Base-by-base conservation (phyloP, 83 land plant genomes). In the Diphasiastrum complanatum region DNA sequence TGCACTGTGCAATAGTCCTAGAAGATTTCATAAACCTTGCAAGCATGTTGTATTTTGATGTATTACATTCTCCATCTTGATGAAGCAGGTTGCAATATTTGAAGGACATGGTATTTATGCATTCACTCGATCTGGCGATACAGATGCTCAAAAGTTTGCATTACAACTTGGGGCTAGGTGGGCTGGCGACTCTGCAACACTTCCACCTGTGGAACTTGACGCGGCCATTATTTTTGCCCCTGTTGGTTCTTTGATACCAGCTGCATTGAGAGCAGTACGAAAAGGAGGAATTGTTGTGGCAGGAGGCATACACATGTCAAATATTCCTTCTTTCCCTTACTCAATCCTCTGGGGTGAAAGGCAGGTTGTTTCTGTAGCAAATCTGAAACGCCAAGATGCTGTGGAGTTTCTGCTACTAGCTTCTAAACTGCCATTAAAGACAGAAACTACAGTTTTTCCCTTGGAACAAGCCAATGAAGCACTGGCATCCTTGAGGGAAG, bases 401-500 rank as follows among this genome's bases (percentile, higher is more conserved):
- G 25, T 65, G 40, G 67, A 65, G 66, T 65, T 65, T 54, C 45
- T 65, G 16, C 45, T 55, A 64, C 63, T 65, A 33, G 67, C 67
- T n/a, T 49, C 67, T 14, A 56, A 25, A 28, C 41, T 61, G 24
- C 53, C 34, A 31, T 30, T 65, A 20, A 65, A 65, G 66, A 65
- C 64, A 3, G 45, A 56, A 24, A 67, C 70, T 40, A 51, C 45
- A 18, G 51, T 61, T 12, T 67, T 61, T 33, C 22, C 68, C 20
- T 62, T 67, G 70, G 70, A 67, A 10, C 18, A 67, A 41, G 70
- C 70, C 28, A 67, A 67, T 32, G 70, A 67, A 38, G 70, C 70
- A 4, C 69, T 67, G 31, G 48, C 47, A 38, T n/a, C 49, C 32
- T 49, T 67, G 14, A 40, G 70, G 40, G 70, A 45, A 38, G 70